phyloP scores from a whole-genome alignment of 345 rosid genomes.

The Aethionema arabicum region DNA sequence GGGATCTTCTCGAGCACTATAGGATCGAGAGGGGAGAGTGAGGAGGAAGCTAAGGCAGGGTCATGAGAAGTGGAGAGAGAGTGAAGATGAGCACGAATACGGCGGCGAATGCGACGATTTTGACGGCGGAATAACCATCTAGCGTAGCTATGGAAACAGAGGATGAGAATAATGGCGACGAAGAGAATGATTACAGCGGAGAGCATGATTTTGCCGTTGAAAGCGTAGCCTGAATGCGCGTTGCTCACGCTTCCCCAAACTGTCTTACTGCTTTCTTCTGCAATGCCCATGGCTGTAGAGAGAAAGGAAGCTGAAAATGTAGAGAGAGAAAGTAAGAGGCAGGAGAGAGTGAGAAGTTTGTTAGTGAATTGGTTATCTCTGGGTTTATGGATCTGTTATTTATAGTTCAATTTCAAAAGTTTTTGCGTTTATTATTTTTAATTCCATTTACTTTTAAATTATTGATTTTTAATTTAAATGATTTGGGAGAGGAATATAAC shows the following conservation, averaged over 20 bases:
- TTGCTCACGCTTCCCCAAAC: slow-evolving; percentile 33
- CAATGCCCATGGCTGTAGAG: slow-evolving; percentile 10
- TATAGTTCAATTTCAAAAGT: background rate
- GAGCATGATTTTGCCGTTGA: slow-evolving; percentile 63
- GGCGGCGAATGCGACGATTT: slow-evolving; percentile 48
- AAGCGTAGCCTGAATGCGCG: slow-evolving; percentile 33
- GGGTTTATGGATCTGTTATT: slow-evolving; percentile 9
- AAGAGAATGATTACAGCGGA: slow-evolving; percentile 51
- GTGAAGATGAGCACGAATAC: slow-evolving; percentile 35
- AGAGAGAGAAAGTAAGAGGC: slow-evolving; percentile 10
- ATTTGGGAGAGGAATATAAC: too few species aligned
- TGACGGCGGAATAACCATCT: slow-evolving; percentile 47
- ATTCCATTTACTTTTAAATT: background rate
- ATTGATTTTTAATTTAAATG: too few species aligned
- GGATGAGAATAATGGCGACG: slow-evolving; percentile 43
- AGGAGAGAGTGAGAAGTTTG: slow-evolving; percentile 5
- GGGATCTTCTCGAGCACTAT: slow-evolving; percentile 54
- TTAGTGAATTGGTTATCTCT: slow-evolving; percentile 1
- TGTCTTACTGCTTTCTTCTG: slow-evolving; percentile 29
- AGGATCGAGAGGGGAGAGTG: slow-evolving; percentile 47
- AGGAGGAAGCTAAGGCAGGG: slow-evolving; percentile 8
- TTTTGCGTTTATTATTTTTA: background rate
- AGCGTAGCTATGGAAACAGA: slow-evolving; percentile 60
- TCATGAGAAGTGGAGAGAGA: slow-evolving; percentile 29
- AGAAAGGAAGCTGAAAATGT: background rate